Percentiles rank a stretch among this genome's conserved stretches.
phyloP scores from a whole-genome alignment of 129 eudicot species.

The Ambrosia trifida region DNA sequence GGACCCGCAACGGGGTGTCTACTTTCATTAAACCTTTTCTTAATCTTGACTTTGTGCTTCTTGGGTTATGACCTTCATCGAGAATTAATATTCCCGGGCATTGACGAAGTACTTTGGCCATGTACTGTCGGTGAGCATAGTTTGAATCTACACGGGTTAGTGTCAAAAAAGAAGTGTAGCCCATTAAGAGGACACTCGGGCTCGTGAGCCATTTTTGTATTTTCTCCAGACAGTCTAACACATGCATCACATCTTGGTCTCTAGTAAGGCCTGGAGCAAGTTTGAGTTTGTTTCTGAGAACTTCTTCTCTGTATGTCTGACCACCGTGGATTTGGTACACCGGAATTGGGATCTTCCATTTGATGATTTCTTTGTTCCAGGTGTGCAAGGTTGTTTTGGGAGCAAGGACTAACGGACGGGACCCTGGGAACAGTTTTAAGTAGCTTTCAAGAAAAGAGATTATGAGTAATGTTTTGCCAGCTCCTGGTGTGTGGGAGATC shows the following conservation, averaged over 20 bases:
- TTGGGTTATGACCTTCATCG: constrained; percentile 98
- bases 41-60: constrained; percentile 95
- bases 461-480: constrained; percentile 90
- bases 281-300: constrained; percentile 62
- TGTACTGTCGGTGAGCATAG: constrained; percentile 85
- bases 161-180: constrained; percentile 90
- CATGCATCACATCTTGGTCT: constrained; percentile 95
- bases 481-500: constrained; percentile 98
- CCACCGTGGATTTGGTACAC: constrained; percentile 99
- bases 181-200: constrained; percentile 97
- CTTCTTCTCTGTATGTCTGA: constrained; percentile 86
- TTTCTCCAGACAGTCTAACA: constrained; percentile 89
- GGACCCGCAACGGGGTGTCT: constrained; percentile 67
- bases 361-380: constrained; percentile 95
- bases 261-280: constrained; percentile 67
- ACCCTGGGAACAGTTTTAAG: constrained; percentile 85
- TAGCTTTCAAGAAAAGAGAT: constrained; percentile 91
- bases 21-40: constrained; percentile 92
- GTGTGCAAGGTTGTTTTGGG: constrained; percentile 96
- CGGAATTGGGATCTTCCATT: constrained; percentile 92
- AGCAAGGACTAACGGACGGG: constrained; percentile 93
- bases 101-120: constrained; percentile 78
- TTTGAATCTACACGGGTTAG: constrained; percentile 89
- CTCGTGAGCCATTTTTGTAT: constrained; percentile 89
- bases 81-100: constrained; percentile 90